A percentile compares a stretch with the other conserved stretches of the same genome.
These are phyloP conservation scores for Cutaneotrichosporon sp. DNA, from an alignment of 1,284 basidiomycete species.

Conservation along the genomic window DNA sequence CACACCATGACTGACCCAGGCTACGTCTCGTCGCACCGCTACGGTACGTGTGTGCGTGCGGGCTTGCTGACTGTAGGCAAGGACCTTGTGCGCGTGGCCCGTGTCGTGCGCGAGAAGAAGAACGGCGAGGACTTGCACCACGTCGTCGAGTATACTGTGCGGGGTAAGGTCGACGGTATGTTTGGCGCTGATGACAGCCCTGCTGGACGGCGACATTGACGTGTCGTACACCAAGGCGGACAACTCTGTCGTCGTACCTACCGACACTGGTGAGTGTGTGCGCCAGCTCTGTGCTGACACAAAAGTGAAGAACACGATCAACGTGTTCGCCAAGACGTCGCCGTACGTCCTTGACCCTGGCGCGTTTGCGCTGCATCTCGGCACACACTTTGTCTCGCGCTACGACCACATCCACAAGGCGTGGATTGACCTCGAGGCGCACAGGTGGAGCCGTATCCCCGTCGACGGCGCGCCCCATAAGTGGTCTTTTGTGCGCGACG, in stretches of 20 bases:
- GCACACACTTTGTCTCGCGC: slow-evolving; percentile 73
- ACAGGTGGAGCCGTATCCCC: slow-evolving; percentile 79
- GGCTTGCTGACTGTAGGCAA: slow-evolving; percentile 56
- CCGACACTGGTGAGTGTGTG: slow-evolving; percentile 67
- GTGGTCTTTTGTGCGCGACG: slow-evolving; percentile 81
- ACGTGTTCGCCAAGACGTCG: slow-evolving; percentile 81
- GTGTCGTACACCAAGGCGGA: slow-evolving; percentile 74
- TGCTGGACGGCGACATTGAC: slow-evolving; percentile 75
- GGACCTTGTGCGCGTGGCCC: slow-evolving; percentile 74
- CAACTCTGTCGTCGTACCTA: slow-evolving; percentile 77
- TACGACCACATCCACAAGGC: slow-evolving; percentile 74
- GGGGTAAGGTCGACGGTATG: slow-evolving; percentile 53
- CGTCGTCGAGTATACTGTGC: slow-evolving; percentile 43
- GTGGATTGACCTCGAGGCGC: slow-evolving; percentile 69
- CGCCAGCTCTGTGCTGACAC: slow-evolving; percentile 24
- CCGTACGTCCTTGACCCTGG: slow-evolving; percentile 77
- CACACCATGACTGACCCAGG: slow-evolving; percentile 35
- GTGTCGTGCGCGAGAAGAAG: slow-evolving; percentile 70
- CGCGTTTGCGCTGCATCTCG: slow-evolving; percentile 80
- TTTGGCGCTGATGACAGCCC: slow-evolving; percentile 35
- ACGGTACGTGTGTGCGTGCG: slow-evolving; percentile 22
- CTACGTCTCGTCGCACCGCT: slow-evolving; percentile 37
- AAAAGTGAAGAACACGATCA: slow-evolving; percentile 85
- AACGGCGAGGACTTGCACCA: slow-evolving; percentile 54
- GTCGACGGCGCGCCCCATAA: slow-evolving; percentile 57